Evolutionary conservation across 805 yeast genomes (phyloP), one percentile per base, ranked within the genome.

Genomic region (Barnettozyma botsteinii): DNA sequence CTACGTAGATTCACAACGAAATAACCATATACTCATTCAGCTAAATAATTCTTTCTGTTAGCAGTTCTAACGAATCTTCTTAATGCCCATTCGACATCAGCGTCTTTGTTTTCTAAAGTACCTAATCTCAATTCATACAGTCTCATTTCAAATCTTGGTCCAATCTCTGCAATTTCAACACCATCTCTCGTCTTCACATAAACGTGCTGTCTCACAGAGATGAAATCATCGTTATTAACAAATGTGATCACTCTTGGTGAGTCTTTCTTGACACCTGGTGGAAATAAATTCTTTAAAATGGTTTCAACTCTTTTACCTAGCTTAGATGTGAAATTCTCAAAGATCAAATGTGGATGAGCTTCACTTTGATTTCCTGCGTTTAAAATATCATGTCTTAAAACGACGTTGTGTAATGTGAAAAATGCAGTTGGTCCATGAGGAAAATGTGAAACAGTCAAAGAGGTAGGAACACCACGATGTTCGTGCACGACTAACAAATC

Each of bases 101-200:
- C 96, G 61, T 93, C 97, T 65, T 85, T 85, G 60, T 91, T 88
- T 52, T 93, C 98, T 47, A 91, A 63, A 31, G 96, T 86, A 4
- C 99, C 97, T 50, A 93, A 70, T 55, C 81, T 75, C 49, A 93
- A 66, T 61, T 91, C 97, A 60, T 79, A 93, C 49, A 93, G 66
- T 59, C 88, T 77, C 98, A 93, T 89, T 64, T 93, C 98, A 54
- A 93, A 93, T 47, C 99, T 71, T n/a, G 99, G 99, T 0, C 99
- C 99, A 27, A 93, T 84, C 60, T 93, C 99, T 43, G 96, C 89
- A 41, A 93, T 64, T 60, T 93, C 98, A 2, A 88, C 96, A 26
- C 79, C 73, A 47, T 88, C 96, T 51, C 82, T 81, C 0, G 96
- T 87, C 57, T 78, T 81, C 5, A 88, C 96, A 59, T 85, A 93